phyloP scores from a whole-genome alignment of 805 yeast genomes.

The Teunomyces pallodes region DNA sequence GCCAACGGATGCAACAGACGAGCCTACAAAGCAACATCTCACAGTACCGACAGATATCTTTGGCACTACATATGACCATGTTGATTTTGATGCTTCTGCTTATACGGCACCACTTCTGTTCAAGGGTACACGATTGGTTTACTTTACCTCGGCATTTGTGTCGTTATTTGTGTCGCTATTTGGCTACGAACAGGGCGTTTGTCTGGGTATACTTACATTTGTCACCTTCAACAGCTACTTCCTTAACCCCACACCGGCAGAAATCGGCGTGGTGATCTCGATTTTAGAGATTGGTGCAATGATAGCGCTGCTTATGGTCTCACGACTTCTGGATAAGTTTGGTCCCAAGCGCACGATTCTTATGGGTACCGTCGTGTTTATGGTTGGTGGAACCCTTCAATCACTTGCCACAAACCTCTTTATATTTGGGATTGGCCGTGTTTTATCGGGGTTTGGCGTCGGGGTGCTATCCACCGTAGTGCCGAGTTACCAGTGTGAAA shows the following conservation, averaged over 20 bases:
- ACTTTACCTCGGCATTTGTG: conserved; percentile 45
- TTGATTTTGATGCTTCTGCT: conserved; percentile 34
- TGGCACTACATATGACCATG: conserved; percentile 34
- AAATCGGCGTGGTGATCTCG: conserved; percentile 84
- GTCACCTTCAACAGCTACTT: conserved; percentile 67
- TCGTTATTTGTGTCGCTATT: conserved; percentile 41
- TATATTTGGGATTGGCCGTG: conserved; percentile 68
- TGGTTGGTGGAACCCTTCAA: conserved; percentile 76
- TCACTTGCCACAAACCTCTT: conserved; percentile 54
- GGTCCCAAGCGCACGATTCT: conserved; percentile 81
- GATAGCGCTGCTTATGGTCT: conserved; percentile 73
- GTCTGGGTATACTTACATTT: conserved; percentile 82
- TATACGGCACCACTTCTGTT: conserved; percentile 32
- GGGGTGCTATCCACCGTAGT: conserved; percentile 82
- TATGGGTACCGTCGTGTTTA: conserved; percentile 74
- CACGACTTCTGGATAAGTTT: conserved; percentile 70
- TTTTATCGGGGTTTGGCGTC: conserved; percentile 81
- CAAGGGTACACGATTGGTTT: conserved; percentile 40
- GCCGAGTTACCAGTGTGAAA: conserved; percentile 86
- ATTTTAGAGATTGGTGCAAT: conserved; percentile 87
- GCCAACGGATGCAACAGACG: background rate
- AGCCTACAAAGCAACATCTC: background rate
- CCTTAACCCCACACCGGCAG: conserved; percentile 67
- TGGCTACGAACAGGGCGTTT: conserved; percentile 68
- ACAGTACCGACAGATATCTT: conserved; percentile 20